Evolutionary conservation across 2,329 filamentous ascomycete species (phyloP).

Genomic region (Phialophora expanda): DNA sequence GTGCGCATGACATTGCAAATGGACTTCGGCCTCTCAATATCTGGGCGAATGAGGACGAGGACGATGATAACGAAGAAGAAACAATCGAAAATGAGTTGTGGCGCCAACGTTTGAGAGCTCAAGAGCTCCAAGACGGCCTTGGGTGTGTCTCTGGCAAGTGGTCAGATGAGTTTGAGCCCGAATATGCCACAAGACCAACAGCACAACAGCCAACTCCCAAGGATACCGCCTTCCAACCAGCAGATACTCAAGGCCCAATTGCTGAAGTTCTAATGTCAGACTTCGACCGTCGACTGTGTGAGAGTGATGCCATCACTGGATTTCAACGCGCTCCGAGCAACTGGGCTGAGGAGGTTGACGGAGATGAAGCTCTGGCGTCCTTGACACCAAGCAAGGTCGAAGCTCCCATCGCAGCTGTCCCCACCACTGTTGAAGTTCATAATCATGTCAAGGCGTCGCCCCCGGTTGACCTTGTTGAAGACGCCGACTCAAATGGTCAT

Average conservation of each 20-base stretch:
- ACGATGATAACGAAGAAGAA: background rate
- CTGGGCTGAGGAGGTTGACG: conserved; percentile 20
- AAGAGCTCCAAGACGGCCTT: background rate
- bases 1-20: background rate
- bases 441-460: background rate
- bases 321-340: background rate
- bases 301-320: background rate
- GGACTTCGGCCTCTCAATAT: background rate
- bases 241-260: background rate
- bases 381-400: background rate
- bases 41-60: background rate
- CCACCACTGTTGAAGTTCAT: background rate
- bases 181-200: background rate
- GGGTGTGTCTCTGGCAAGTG: background rate
- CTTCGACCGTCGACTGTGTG: background rate
- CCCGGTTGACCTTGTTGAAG: background rate
- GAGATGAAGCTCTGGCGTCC: background rate
- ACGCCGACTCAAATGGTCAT: background rate
- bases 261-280: background rate
- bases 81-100: background rate
- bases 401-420: background rate
- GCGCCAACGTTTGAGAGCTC: background rate
- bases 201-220: background rate
- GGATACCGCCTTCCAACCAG: background rate
- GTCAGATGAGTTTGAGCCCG: background rate